A percentile compares a stretch with the other conserved stretches of the same genome.
These are phyloP conservation scores for Hortiboletus campestris DNA, from an alignment of 768 basidiomycete genomes.

Conservation along the genomic window DNA sequence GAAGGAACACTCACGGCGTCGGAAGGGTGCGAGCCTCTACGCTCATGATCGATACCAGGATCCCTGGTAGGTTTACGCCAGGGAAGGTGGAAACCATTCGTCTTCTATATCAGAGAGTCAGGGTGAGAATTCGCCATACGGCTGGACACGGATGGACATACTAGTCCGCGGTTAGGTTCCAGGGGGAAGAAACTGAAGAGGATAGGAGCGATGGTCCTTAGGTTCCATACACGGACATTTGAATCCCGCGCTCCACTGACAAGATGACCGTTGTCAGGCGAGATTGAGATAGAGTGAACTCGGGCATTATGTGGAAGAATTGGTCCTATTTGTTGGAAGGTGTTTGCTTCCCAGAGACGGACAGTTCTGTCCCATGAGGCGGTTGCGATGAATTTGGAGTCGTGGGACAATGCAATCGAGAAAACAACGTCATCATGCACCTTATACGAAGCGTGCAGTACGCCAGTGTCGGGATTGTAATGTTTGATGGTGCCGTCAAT, in stretches of 20 bases:
- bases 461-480: slow-evolving; percentile 10
- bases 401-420: slow-evolving; percentile 20
- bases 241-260: slow-evolving; percentile 17
- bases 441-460: not conserved
- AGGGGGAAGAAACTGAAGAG: slow-evolving; percentile 14
- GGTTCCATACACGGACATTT: slow-evolving; percentile 14
- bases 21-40: not conserved
- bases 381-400: slow-evolving; percentile 23
- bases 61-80: not conserved
- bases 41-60: not conserved
- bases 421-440: slow-evolving; percentile 21
- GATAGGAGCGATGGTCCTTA: slow-evolving; percentile 10
- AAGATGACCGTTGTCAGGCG: slow-evolving; percentile 13
- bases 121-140: too few relatives aligned
- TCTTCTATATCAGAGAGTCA: not conserved
- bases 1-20: not conserved
- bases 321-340: slow-evolving; percentile 18
- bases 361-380: slow-evolving; percentile 29
- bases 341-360: slow-evolving; percentile 26
- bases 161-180: slow-evolving; percentile 12
- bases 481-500: slow-evolving; percentile 14
- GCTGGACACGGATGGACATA: not conserved
- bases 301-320: slow-evolving; percentile 11
- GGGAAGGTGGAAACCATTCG: not conserved
- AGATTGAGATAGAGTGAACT: slow-evolving; percentile 15